Conservation (phyloP, 306 rosid species). For the Quercus engelmannii region DNA sequence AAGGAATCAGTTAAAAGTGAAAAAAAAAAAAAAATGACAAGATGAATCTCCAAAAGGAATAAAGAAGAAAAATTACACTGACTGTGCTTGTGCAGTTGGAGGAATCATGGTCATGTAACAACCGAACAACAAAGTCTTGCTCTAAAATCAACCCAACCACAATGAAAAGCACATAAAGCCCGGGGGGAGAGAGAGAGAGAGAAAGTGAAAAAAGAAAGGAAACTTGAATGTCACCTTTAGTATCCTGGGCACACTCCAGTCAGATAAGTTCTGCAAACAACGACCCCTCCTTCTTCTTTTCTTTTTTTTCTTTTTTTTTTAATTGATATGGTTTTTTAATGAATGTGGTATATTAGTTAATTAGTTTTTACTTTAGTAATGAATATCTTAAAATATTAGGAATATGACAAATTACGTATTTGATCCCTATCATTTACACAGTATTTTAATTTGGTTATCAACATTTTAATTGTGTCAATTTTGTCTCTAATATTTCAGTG, state of each 20-base stretch:
- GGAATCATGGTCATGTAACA: constrained; percentile 19
- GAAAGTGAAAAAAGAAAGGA: not conserved
- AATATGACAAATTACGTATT: no score
- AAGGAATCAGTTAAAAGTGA: constrained; percentile 28
- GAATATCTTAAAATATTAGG: no score
- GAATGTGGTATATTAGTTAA: no score
- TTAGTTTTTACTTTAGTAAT: no score
- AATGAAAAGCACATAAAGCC: not conserved
- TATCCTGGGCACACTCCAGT: not conserved
- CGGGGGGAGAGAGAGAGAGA: not conserved
- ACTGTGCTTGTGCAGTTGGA: constrained; percentile 6
- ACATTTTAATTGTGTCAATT: no score
- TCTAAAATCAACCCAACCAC: not conserved
- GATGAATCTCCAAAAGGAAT: constrained; percentile 15
- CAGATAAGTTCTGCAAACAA: not conserved
- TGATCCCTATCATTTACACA: accelerated
- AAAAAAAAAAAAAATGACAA: constrained; percentile 2
- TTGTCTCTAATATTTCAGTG: no score
- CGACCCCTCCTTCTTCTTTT: no score
- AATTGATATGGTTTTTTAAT: no score
- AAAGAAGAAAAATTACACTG: not conserved
- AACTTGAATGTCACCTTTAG: constrained; percentile 2
- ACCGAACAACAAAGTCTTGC: constrained; percentile 18
- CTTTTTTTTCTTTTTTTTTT: no score
- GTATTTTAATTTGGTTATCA: no score